Percentiles rank a stretch among this genome's conserved stretches.
These are phyloP conservation scores for Fonsecaea erecta DNA, from an alignment of 2,329 filamentous ascomycete genomes.

Conservation along the genomic window DNA sequence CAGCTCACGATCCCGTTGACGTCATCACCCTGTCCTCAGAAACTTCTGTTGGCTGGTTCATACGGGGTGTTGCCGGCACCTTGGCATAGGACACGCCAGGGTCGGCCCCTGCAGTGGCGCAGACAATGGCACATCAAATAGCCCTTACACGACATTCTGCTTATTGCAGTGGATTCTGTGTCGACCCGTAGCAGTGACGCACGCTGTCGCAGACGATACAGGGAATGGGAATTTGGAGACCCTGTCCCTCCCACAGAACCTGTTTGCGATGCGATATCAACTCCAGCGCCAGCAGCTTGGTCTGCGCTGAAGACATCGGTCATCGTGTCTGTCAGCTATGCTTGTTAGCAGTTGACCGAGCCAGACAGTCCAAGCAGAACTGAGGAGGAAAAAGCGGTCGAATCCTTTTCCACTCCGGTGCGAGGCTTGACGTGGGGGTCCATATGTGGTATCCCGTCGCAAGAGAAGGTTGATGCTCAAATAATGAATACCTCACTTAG, in stretches of 20 bases:
- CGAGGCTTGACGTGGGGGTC: not conserved
- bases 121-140: not conserved
- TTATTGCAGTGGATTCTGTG: not conserved
- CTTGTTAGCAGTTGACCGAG: not conserved
- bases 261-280: not conserved
- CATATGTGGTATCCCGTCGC: not conserved
- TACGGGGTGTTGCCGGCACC: not conserved
- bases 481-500: not conserved
- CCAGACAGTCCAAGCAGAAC: not conserved
- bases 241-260: not conserved
- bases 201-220: not conserved
- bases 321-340: not conserved
- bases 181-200: not conserved
- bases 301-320: not conserved
- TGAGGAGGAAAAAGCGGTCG: not conserved
- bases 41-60: not conserved
- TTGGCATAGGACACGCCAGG: not conserved
- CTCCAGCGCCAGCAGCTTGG: not conserved
- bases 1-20: not conserved
- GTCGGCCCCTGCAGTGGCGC: not conserved
- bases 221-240: not conserved
- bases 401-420: not conserved
- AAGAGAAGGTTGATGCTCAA: not conserved
- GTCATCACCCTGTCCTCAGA: not conserved
- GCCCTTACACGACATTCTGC: not conserved